These are phyloP conservation scores for Botryotinia globosa DNA, from an alignment of 2,329 filamentous ascomycete species.

Conservation along the genomic window DNA sequence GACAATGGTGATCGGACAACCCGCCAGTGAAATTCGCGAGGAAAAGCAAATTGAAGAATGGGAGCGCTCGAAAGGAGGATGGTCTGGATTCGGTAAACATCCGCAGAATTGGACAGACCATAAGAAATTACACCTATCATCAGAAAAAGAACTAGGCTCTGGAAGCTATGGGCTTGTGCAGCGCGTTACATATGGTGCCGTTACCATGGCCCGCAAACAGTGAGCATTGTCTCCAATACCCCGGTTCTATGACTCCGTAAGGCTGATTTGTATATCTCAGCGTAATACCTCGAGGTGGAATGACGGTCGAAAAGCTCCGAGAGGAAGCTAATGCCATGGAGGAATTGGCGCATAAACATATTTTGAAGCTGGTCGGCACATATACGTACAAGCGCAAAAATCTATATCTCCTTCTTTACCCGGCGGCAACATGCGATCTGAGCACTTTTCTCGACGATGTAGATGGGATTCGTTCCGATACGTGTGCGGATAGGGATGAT, in stretches of 20 bases:
- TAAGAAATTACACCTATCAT: constrained; percentile 25
- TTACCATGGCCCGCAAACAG: constrained; percentile 48
- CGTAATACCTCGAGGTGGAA: constrained; percentile 26
- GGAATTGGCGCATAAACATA: constrained; percentile 47
- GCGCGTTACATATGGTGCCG: constrained; percentile 41
- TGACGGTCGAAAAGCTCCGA: constrained; percentile 44
- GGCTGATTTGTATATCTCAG: constrained; percentile 31
- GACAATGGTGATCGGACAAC: constrained; percentile 28
- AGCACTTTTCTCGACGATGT: constrained; percentile 45
- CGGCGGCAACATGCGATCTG: constrained; percentile 48
- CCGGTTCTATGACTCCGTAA: background rate
- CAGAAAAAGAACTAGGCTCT: constrained; percentile 41
- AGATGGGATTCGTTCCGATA: constrained; percentile 42
- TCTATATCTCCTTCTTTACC: constrained; percentile 48
- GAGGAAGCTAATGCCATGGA: constrained; percentile 50
- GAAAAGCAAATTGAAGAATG: constrained; percentile 32
- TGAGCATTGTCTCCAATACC: constrained; percentile 14
- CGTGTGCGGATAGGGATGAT: constrained; percentile 42
- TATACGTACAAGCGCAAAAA: constrained; percentile 44
- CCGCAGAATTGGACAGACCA: constrained; percentile 24
- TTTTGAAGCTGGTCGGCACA: constrained; percentile 48
- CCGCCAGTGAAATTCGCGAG: constrained; percentile 28
- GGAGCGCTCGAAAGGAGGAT: constrained; percentile 26
- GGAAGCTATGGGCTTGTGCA: constrained; percentile 47
- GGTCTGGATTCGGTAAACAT: constrained; percentile 34